Conservation (phyloP, 73 alveolate genomes). For the Paramecium octaurelia region DNA sequence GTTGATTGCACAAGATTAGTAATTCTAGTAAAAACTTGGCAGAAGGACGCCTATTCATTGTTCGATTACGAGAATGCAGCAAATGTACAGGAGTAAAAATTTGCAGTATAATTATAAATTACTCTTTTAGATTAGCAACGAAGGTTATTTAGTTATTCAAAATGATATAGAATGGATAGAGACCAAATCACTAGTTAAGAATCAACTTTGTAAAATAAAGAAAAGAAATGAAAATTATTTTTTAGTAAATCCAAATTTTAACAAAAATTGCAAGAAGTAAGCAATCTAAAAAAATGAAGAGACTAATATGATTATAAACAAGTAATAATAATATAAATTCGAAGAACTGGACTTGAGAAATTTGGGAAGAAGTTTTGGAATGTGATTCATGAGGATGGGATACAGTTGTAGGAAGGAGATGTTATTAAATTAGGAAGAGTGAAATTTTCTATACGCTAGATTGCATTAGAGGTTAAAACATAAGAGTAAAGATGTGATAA, state of each 20-base stretch:
- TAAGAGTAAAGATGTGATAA: neutral
- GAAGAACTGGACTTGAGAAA: neutral
- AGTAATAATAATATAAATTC: neutral
- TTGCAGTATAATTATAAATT: neutral
- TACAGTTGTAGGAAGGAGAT: constrained; percentile 16
- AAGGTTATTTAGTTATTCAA: neutral
- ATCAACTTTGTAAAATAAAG: neutral
- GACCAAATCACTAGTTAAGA: neutral
- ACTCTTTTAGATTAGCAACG: neutral
- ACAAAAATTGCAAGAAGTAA: neutral
- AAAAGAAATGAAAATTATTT: neutral
- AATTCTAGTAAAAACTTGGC: neutral
- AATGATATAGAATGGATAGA: neutral
- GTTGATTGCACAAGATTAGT: neutral
- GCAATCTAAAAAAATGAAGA: neutral
- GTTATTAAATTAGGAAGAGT: constrained; percentile 58
- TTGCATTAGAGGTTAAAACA: neutral
- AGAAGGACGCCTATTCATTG: neutral
- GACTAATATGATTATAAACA: neutral
- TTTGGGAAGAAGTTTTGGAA: neutral
- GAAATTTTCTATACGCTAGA: neutral
- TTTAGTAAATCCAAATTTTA: neutral
- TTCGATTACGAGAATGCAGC: constrained; percentile 22
- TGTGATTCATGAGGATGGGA: neutral
- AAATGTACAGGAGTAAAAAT: neutral